These are phyloP conservation scores for Solanum hybrid DNA, from an alignment of 305 asterid species.

Conservation along the genomic window DNA sequence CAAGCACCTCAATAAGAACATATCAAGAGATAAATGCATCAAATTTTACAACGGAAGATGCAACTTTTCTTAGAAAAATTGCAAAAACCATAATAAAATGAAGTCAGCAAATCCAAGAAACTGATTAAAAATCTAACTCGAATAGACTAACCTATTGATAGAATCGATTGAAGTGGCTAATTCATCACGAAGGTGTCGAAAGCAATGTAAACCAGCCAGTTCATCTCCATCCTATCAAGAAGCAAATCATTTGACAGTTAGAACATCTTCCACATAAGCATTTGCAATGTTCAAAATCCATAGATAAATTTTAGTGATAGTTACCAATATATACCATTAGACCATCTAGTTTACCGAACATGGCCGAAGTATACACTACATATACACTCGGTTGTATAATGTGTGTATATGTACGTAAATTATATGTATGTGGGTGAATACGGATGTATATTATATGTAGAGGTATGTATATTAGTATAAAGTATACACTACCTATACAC, in stretches of 20 bases:
- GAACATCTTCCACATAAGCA: not conserved
- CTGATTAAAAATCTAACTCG: conserved; percentile 10
- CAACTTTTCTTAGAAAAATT: not conserved
- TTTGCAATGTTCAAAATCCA: conserved; percentile 1
- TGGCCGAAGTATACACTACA: not conserved
- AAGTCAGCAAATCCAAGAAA: conserved; percentile 11
- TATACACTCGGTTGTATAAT: not conserved
- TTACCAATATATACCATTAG: not conserved
- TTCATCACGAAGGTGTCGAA: conserved; percentile 90
- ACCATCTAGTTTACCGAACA: not conserved
- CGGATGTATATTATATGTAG: not conserved
- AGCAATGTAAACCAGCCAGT: conserved; percentile 94
- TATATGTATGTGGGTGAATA: not conserved
- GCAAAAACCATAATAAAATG: not conserved
- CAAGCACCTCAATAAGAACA: not conserved
- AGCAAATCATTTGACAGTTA: not conserved
- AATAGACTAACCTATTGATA: conserved; percentile 74
- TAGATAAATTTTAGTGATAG: not conserved
- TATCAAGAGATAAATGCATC: not conserved
- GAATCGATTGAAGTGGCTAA: conserved; percentile 76
- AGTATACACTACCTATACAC: not conserved
- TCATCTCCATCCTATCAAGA: conserved; percentile 73
- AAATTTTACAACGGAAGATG: not conserved
- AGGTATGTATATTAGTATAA: not conserved
- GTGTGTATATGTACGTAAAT: not conserved